Percentiles rank a stretch among this genome's conserved stretches.
Evolutionary conservation across 1,284 basidiomycete species (phyloP).

Genomic region (Meira nashicola): DNA sequence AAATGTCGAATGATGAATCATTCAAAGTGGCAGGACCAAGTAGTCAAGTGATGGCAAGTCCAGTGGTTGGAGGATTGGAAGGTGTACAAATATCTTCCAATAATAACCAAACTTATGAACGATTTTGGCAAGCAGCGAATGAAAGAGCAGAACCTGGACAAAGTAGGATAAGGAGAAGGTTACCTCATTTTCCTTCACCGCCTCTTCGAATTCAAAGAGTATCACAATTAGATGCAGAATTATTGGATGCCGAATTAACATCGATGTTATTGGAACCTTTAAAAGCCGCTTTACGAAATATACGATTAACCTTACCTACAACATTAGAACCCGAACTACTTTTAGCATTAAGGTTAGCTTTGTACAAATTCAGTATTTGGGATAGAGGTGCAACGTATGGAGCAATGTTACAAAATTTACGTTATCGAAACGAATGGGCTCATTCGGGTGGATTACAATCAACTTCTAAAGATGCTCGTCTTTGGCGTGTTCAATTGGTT

Average conservation of each 20-base stretch:
- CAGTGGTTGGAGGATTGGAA: not conserved
- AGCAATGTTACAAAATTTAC: slow-evolving; percentile 79
- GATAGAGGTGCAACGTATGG: slow-evolving; percentile 79
- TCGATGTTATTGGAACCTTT: slow-evolving; percentile 79
- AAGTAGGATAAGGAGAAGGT: slow-evolving; percentile 28
- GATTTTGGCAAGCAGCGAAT: slow-evolving; percentile 40
- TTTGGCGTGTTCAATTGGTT: slow-evolving; percentile 29
- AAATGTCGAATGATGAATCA: not conserved
- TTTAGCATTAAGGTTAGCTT: slow-evolving; percentile 68
- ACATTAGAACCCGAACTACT: slow-evolving; percentile 75
- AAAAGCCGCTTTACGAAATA: slow-evolving; percentile 61
- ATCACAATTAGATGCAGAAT: slow-evolving; percentile 84
- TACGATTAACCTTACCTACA: slow-evolving; percentile 63
- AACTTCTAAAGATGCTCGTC: slow-evolving; percentile 36
- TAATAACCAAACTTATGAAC: not conserved
- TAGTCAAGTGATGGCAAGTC: not conserved
- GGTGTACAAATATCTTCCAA: not conserved
- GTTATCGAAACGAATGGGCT: slow-evolving; percentile 54
- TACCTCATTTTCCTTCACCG: slow-evolving; percentile 44
- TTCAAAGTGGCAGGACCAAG: not conserved
- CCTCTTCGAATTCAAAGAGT: slow-evolving; percentile 60
- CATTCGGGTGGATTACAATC: slow-evolving; percentile 35
- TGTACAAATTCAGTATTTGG: slow-evolving; percentile 83
- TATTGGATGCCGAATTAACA: slow-evolving; percentile 84
- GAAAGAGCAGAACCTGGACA: slow-evolving; percentile 29